Evolutionary conservation across 768 basidiomycete species (phyloP).

Genomic region (Boletus rubropictus): DNA sequence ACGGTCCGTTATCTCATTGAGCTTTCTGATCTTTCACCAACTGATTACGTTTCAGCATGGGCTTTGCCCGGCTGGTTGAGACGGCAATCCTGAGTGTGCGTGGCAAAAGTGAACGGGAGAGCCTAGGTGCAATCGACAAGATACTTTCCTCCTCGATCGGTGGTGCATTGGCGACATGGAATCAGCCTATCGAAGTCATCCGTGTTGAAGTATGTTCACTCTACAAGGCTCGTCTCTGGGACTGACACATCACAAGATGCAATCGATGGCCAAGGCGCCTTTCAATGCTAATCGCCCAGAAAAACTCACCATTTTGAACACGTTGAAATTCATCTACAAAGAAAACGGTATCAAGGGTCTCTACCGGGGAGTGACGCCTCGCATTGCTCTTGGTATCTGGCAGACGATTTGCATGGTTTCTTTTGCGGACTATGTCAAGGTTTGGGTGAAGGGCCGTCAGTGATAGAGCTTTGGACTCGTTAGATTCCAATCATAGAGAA

Average conservation of each 20-base stretch:
- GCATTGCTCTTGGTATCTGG: conserved; percentile 94
- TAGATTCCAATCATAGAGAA: conserved; percentile 18
- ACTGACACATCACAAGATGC: conserved; percentile 62
- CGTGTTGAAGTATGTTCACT: conserved; percentile 73
- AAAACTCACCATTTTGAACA: conserved; percentile 89
- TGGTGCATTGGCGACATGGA: conserved; percentile 97
- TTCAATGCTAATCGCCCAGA: conserved; percentile 73
- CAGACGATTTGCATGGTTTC: conserved; percentile 99
- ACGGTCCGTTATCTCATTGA: conserved; percentile 45
- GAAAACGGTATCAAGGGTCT: conserved; percentile 95
- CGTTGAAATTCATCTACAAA: conserved; percentile 88
- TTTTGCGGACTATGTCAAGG: conserved; percentile 93
- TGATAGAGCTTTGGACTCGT: conserved; percentile 10
- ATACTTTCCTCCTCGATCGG: conserved; percentile 83
- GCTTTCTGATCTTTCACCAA: background rate
- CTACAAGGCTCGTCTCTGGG: background rate
- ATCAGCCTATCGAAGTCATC: conserved; percentile 97
- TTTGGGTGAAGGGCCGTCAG: conserved; percentile 54
- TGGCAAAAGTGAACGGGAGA: conserved; percentile 75
- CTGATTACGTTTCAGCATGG: conserved; percentile 58
- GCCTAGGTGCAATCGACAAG: conserved; percentile 74
- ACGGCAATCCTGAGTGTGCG: conserved; percentile 65
- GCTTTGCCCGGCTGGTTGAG: conserved; percentile 92
- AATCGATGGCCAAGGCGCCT: conserved; percentile 90
- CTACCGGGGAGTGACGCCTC: conserved; percentile 95